Base-by-base conservation (phyloP, 208 protist genomes). In the Blastocrithidia nonstop region DNA sequence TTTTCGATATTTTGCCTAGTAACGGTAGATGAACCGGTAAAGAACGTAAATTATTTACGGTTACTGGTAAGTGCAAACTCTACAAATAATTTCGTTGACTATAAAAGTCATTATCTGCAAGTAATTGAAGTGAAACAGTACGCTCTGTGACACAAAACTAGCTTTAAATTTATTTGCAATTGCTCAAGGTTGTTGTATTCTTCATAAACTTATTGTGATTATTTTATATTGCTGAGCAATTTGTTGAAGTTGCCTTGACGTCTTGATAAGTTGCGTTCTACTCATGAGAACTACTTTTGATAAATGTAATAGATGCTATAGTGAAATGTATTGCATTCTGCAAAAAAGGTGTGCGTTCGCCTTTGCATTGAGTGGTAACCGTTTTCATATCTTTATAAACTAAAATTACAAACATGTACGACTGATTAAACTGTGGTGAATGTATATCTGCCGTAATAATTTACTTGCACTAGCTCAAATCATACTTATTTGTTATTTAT, bases 81-180 rank as follows among this genome's bases (percentile, higher is more conserved):
- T 82, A 63, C 7, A 93, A 59, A 50, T 87, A 74, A 45, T 90
- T 80, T 49, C 82, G 56, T 54, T 95, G 80, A 26, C 80, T 91
- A 70, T 95, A 95, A 56, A 95, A 95, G 57, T 88, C 79, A 39
- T 94, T 91, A 66, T 93, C 87, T 7, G 77, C 90, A 8, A 78
- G 54, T 6, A 96, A 60, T 48, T 82, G 72, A 8, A 94, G 11
- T 28, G 39, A 59, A 8, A 72, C 2, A 28, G 46, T 39, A 16
- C 46, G 41, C 20, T 35, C 64, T 17, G 66, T 31, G 16, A 37
- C 33, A 5, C 33, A 23, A 38, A 17, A 17, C n/a, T n/a, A n/a
- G n/a, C n/a, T n/a, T n/a, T n/a, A n/a, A n/a, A n/a, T n/a, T n/a
- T n/a, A n/a, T n/a, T n/a, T 37, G 13, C 27, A 21, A 15, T 37